Conservation (phyloP, 2,329 filamentous ascomycete genomes). For the Ophidiomyces ophidiicola region DNA sequence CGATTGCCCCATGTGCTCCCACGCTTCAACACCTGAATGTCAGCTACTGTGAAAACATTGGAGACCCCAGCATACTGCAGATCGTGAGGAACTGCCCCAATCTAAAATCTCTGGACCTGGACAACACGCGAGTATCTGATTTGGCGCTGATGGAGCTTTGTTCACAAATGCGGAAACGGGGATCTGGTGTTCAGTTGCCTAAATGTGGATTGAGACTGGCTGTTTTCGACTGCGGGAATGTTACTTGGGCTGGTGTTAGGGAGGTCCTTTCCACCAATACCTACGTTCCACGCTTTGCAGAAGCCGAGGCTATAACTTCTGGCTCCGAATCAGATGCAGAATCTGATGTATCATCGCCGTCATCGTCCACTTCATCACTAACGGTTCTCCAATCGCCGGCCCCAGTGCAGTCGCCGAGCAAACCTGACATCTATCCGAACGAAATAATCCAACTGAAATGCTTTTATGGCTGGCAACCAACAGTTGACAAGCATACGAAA, state of each 20-base stretch:
- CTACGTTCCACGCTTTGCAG: constrained; percentile 43
- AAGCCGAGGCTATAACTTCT: constrained; percentile 17
- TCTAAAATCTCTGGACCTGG: constrained; percentile 66
- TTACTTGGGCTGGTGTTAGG: constrained; percentile 84
- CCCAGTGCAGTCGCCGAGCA: constrained; percentile 19
- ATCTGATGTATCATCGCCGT: not conserved
- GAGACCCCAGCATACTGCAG: constrained; percentile 72
- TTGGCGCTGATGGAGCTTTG: constrained; percentile 76
- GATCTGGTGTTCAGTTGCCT: constrained; percentile 39
- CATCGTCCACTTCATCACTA: constrained; percentile 8
- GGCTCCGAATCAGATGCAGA: not conserved
- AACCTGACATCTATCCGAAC: constrained; percentile 49
- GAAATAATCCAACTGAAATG: constrained; percentile 81
- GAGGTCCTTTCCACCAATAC: constrained; percentile 79
- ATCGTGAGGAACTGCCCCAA: constrained; percentile 62
- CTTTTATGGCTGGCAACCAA: constrained; percentile 91
- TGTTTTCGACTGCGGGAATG: constrained; percentile 80
- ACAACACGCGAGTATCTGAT: constrained; percentile 86
- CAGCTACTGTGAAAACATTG: constrained; percentile 76
- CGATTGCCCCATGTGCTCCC: constrained; percentile 60
- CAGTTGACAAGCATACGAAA: constrained; percentile 85
- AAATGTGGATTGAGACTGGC: constrained; percentile 59
- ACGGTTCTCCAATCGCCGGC: constrained; percentile 4
- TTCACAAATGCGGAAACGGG: constrained; percentile 59
- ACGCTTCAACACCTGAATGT: constrained; percentile 69